Conservation (phyloP, 305 asterid species). For the Fraxinus baroniana region DNA sequence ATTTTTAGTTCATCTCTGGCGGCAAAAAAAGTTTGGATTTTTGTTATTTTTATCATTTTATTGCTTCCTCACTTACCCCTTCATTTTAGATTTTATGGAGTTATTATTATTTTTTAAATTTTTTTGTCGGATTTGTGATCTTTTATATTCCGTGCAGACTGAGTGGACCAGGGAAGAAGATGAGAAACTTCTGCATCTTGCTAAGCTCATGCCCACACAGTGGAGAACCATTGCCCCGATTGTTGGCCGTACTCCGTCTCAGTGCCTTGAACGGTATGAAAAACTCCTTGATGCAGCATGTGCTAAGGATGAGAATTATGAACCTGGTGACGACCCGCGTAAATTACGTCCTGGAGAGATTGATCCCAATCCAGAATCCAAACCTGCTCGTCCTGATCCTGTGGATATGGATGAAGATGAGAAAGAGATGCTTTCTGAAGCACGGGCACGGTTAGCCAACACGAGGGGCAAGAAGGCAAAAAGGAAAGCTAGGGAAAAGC, state of each 20-base stretch:
- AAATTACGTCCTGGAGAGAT: slow-evolving; percentile 97
- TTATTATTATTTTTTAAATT: too few species aligned
- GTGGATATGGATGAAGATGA: slow-evolving; percentile 99
- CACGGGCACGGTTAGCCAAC: slow-evolving; percentile 90
- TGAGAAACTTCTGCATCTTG: slow-evolving; percentile 92
- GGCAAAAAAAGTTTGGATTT: neutral
- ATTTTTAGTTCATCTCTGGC: neutral
- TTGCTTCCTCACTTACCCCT: too few species aligned
- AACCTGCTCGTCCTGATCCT: slow-evolving; percentile 99
- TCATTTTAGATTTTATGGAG: too few species aligned
- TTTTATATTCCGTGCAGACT: too few species aligned
- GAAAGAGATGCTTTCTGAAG: slow-evolving; percentile 99
- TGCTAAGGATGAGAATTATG: slow-evolving; percentile 94
- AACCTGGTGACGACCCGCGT: slow-evolving; percentile 84
- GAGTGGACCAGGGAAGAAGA: slow-evolving; percentile 63
- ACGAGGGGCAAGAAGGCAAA: slow-evolving; percentile 97
- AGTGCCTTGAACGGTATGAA: slow-evolving; percentile 96
- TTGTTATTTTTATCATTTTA: neutral
- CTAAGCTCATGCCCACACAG: slow-evolving; percentile 98
- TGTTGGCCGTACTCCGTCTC: slow-evolving; percentile 96
- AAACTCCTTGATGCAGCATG: slow-evolving; percentile 97
- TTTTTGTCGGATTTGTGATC: too few species aligned
- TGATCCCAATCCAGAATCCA: slow-evolving; percentile 96
- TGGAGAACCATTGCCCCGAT: slow-evolving; percentile 99
- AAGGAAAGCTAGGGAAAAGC: slow-evolving; percentile 95